phyloP scores from a whole-genome alignment of 176 grass and related monocot species.

The Phragmites australis region DNA sequence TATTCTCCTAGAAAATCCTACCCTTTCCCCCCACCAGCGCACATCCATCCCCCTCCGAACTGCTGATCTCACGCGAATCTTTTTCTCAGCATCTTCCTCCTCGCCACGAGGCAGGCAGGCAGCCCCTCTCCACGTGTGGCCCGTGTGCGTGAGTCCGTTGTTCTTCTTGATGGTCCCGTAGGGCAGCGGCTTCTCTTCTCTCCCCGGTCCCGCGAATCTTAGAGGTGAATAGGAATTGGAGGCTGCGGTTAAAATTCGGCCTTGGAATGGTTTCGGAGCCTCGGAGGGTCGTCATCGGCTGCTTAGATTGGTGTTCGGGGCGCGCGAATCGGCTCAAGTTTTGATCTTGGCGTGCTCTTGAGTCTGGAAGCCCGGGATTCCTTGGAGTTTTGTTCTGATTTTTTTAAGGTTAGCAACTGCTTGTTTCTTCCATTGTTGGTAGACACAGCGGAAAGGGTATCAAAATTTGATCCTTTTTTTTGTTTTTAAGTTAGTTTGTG shows the following conservation, averaged over 20 bases:
- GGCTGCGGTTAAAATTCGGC: neutral
- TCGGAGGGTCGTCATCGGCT: neutral
- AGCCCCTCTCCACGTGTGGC: conserved; percentile 24
- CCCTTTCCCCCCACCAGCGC: neutral
- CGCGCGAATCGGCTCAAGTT: neutral
- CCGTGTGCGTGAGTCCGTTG: neutral
- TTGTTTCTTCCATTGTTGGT: conserved; percentile 2
- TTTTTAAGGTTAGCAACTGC: conserved; percentile 16
- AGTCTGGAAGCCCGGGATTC: conserved; percentile 12
- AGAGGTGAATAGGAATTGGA: neutral
- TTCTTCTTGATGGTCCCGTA: conserved; percentile 11
- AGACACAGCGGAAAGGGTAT: neutral
- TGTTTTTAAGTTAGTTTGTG: neutral
- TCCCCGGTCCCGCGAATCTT: conserved; percentile 26
- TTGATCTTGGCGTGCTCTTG: neutral
- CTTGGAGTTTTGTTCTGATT: neutral
- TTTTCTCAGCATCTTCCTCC: neutral
- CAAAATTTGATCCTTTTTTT: neutral
- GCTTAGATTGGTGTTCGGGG: conserved; percentile 11
- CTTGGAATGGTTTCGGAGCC: neutral
- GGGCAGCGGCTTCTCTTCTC: neutral
- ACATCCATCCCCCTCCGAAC: conserved; percentile 8
- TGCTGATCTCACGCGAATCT: neutral
- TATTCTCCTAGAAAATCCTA: conserved; percentile 19
- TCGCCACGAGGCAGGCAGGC: neutral